Conservation (phyloP, 257 asterid genomes). For the Echium plantagineum region DNA sequence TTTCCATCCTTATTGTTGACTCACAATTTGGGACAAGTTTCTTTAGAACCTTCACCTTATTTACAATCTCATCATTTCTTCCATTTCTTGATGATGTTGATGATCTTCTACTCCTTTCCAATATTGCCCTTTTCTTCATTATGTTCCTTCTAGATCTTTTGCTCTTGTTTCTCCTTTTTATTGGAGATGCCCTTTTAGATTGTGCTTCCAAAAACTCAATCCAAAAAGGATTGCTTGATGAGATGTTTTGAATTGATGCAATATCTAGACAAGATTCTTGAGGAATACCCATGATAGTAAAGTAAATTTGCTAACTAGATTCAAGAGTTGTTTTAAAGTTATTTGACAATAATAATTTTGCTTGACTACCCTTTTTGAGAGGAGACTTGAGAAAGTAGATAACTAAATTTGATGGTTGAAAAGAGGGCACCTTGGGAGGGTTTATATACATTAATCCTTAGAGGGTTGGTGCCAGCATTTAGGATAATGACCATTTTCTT, state of each 20-base stretch:
- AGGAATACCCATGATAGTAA: conserved; percentile 13
- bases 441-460: neutral
- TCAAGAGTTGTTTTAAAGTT: neutral
- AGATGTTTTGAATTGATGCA: conserved; percentile 11
- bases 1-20: conserved; percentile 27
- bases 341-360: neutral
- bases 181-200: neutral
- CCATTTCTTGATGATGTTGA: neutral
- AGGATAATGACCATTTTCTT: neutral
- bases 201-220: conserved; percentile 11
- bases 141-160: conserved; percentile 12
- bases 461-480: neutral
- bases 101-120: conserved; percentile 15
- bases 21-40: conserved; percentile 45
- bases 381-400: conserved; percentile 1
- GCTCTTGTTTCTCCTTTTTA: conserved; percentile 8
- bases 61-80: conserved; percentile 15
- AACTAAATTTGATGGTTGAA: neutral
- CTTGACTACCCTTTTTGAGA: neutral
- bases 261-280: conserved; percentile 12
- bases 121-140: conserved; percentile 32
- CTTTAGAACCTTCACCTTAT: conserved; percentile 40
- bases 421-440: neutral
- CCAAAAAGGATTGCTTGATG: conserved; percentile 13
- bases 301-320: neutral